These are phyloP conservation scores for Primulina tabacum DNA, from an alignment of 257 asterid species.

Conservation along the genomic window DNA sequence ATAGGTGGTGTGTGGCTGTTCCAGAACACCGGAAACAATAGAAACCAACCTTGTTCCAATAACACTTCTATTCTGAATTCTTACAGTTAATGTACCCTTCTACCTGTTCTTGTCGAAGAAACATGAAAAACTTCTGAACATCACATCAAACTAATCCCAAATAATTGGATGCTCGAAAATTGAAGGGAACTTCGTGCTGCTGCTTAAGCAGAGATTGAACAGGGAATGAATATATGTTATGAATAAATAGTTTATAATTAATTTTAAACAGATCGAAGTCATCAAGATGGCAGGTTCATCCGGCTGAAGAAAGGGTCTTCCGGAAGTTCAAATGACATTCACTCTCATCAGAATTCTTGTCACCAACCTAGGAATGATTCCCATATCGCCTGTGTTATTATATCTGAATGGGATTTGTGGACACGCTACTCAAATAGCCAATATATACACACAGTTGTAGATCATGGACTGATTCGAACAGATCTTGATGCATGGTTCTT, in stretches of 20 bases:
- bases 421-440: not conserved
- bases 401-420: constrained; percentile 9
- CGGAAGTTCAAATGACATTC: not conserved
- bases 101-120: constrained; percentile 19
- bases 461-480: not conserved
- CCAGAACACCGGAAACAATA: too few relatives aligned
- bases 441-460: constrained; percentile 17
- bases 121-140: constrained; percentile 8
- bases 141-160: constrained; percentile 13
- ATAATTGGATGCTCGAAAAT: constrained; percentile 14
- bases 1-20: too few relatives aligned
- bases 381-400: not conserved
- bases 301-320: not conserved
- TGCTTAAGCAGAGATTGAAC: constrained; percentile 15
- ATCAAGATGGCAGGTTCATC: not conserved
- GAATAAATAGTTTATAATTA: constrained; percentile 20
- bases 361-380: not conserved
- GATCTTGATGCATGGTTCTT: not conserved
- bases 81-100: constrained; percentile 16
- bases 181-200: constrained; percentile 16
- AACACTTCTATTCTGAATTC: constrained; percentile 10
- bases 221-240: constrained; percentile 14
- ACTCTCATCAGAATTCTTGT: not conserved
- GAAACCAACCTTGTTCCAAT: too few relatives aligned
- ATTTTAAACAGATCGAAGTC: constrained; percentile 11